phyloP scores from a whole-genome alignment of 805 yeast species.

The Tetrapisispora nanseiensis region DNA sequence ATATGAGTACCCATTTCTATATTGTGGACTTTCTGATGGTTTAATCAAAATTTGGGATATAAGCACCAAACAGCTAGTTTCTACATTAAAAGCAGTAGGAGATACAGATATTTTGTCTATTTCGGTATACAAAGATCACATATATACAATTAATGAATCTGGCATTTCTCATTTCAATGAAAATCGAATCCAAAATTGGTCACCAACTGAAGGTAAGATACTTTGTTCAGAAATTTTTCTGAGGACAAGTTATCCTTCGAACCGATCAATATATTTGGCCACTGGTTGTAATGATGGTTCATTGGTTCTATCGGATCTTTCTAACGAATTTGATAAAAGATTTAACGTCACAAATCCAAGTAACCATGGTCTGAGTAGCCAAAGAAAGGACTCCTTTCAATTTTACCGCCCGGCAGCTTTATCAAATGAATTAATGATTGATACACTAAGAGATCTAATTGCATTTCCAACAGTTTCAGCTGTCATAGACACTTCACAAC shows the following conservation, averaged over 20 bases:
- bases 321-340: constrained; percentile 2
- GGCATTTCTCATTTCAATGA: constrained; percentile 38
- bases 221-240: constrained; percentile 45
- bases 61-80: constrained; percentile 61
- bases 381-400: constrained; percentile 6
- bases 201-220: constrained; percentile 46
- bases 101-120: constrained; percentile 46
- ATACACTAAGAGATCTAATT: constrained; percentile 51
- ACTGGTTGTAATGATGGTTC: constrained; percentile 67
- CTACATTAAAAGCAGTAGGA: constrained; percentile 32
- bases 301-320: constrained; percentile 58
- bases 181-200: constrained; percentile 38
- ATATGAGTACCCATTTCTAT: constrained; percentile 55
- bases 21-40: constrained; percentile 75
- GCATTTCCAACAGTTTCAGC: constrained; percentile 72
- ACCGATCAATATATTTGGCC: constrained; percentile 37
- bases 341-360: not conserved
- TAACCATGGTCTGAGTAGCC: not conserved
- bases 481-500: constrained; percentile 41
- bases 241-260: constrained; percentile 17
- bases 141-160: constrained; percentile 32
- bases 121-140: constrained; percentile 22
- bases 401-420: constrained; percentile 16
- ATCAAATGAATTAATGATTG: constrained; percentile 54
- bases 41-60: constrained; percentile 78